Evolutionary conservation across 331 rosid species (phyloP).

Genomic region (Cydonia oblonga): DNA sequence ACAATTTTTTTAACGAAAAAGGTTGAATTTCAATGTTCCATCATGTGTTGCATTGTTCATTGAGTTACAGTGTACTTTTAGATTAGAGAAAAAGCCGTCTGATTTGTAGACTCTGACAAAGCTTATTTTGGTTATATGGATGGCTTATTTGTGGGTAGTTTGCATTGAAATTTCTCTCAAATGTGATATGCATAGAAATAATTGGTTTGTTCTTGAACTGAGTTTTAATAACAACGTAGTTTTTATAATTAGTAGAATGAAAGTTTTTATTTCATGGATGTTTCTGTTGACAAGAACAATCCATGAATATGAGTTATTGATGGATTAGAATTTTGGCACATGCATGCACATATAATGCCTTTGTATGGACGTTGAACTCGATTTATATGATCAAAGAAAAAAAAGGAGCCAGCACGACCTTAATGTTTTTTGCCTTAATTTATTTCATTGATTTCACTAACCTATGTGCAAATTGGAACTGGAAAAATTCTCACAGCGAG

Average conservation of each 20-base stretch:
- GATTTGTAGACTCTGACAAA: background rate
- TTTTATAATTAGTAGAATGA: background rate
- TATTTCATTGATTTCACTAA: background rate
- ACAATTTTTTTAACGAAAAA: background rate
- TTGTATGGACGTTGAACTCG: background rate
- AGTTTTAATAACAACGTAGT: background rate
- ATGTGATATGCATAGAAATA: background rate
- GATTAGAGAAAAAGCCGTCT: background rate
- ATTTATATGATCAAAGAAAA: background rate
- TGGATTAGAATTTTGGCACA: background rate
- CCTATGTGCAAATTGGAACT: background rate
- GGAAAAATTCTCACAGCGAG: background rate
- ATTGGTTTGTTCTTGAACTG: background rate
- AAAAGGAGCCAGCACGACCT: background rate
- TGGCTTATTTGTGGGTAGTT: background rate
- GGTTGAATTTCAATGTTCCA: background rate
- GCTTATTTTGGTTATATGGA: background rate
- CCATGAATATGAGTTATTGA: background rate
- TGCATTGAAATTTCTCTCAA: background rate
- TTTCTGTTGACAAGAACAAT: background rate
- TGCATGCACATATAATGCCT: background rate
- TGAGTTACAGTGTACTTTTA: background rate
- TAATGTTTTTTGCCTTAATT: background rate
- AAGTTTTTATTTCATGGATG: background rate
- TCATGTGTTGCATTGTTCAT: constrained; percentile 1